A percentile compares a stretch with the other conserved stretches of the same genome.
These are phyloP conservation scores for Mycogone perniciosa DNA, from an alignment of 2,329 filamentous ascomycete genomes.

Conservation along the genomic window DNA sequence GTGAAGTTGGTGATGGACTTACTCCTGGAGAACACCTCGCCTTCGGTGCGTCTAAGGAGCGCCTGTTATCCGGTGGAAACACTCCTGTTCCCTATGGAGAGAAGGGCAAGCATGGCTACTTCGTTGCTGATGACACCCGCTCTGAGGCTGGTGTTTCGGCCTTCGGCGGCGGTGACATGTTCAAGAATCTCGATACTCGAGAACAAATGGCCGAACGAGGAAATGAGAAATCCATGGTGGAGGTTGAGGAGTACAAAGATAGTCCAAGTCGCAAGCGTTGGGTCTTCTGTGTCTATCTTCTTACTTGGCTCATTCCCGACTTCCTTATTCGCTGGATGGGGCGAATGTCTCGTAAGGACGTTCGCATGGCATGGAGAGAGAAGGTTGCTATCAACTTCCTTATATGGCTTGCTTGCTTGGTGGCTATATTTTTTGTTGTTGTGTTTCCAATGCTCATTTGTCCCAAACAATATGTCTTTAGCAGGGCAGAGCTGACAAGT, in stretches of 20 bases:
- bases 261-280: conserved; percentile 82
- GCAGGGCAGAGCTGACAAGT: conserved; percentile 63
- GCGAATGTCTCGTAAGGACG: conserved; percentile 84
- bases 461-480: conserved; percentile 84
- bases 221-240: conserved; percentile 81
- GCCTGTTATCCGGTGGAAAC: conserved; percentile 45
- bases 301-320: conserved; percentile 87
- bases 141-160: conserved; percentile 92
- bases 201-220: conserved; percentile 94
- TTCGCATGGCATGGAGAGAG: conserved; percentile 90
- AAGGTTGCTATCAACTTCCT: conserved; percentile 97
- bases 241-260: conserved; percentile 77
- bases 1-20: conserved; percentile 57
- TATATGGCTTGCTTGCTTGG: conserved; percentile 80
- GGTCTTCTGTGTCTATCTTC: conserved; percentile 73
- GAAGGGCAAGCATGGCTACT: conserved; percentile 72
- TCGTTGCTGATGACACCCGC: conserved; percentile 74
- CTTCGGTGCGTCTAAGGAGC: conserved; percentile 59
- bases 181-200: conserved; percentile 89
- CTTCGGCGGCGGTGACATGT: conserved; percentile 92
- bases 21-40: conserved; percentile 53
- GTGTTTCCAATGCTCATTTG: conserved; percentile 84
- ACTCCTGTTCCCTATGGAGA: conserved; percentile 63
- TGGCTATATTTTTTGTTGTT: conserved; percentile 84
- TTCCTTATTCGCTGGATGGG: conserved; percentile 71